Evolutionary conservation across 2,329 filamentous ascomycete species (phyloP).

Genomic region (Xylariaceae sp.): DNA sequence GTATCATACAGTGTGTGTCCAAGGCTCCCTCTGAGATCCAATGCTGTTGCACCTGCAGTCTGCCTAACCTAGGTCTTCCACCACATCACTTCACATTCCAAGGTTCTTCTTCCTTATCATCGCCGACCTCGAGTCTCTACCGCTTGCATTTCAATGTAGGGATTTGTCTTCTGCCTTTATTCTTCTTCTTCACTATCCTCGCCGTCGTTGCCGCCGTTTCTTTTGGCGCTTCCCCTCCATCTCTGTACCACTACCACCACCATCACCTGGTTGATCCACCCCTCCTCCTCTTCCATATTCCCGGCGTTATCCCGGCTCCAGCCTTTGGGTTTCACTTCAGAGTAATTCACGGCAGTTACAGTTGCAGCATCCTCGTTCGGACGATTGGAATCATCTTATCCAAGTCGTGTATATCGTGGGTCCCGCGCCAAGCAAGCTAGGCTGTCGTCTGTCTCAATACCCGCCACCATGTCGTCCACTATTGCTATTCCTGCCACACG

Average conservation of each 20-base stretch:
- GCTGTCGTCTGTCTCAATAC: not conserved
- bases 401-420: too few species aligned
- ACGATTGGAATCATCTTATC: too few species aligned
- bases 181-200: slow-evolving; percentile 9
- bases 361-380: slow-evolving; percentile 6
- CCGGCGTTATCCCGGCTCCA: not conserved
- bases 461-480: slow-evolving; percentile 58
- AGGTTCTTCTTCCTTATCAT: too few species aligned
- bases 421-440: too few species aligned
- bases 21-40: too few species aligned
- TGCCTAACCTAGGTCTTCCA: not conserved
- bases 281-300: not conserved
- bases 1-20: too few species aligned
- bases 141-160: slow-evolving; percentile 2
- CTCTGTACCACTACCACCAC: not conserved
- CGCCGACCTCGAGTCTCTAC: slow-evolving; percentile 6
- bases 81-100: not conserved
- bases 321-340: slow-evolving; percentile 3
- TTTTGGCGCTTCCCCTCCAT: slow-evolving; percentile 4
- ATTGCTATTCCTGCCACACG: slow-evolving; percentile 61
- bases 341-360: slow-evolving; percentile 12
- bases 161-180: too few species aligned
- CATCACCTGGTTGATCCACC: not conserved
- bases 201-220: not conserved
- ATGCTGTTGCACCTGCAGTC: too few species aligned